Evolutionary conservation across 1,284 basidiomycete genomes (phyloP).

Genomic region (Cerrena zonata): DNA sequence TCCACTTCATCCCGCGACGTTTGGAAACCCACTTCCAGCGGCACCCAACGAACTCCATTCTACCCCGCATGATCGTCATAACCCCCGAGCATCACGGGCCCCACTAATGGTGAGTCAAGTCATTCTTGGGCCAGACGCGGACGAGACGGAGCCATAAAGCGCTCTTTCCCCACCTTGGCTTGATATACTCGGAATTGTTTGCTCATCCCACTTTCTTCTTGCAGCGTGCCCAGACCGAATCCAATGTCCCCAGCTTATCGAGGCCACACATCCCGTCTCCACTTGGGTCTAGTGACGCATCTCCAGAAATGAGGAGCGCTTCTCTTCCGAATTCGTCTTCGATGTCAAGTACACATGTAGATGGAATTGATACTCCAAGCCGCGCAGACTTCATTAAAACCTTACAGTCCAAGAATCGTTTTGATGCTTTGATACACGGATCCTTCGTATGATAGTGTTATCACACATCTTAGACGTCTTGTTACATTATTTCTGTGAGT

Average conservation of each 20-base stretch:
- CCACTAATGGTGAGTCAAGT: slow-evolving; percentile 2
- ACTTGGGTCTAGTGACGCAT: not conserved
- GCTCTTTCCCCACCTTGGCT: too few species aligned
- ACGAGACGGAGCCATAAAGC: too few species aligned
- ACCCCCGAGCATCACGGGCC: slow-evolving; percentile 2
- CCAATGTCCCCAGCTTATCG: not conserved
- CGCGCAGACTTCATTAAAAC: slow-evolving; percentile 26
- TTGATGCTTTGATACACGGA: slow-evolving; percentile 29
- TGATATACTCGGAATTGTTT: too few species aligned
- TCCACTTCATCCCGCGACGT: slow-evolving; percentile 15
- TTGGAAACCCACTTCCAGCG: not conserved
- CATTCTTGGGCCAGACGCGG: too few species aligned
- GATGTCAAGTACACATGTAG: slow-evolving; percentile 11
- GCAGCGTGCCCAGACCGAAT: slow-evolving; percentile 3
- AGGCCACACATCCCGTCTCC: not conserved
- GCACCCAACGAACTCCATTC: not conserved
- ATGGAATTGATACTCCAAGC: slow-evolving; percentile 11
- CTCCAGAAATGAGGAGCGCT: not conserved
- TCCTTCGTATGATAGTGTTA: slow-evolving; percentile 22
- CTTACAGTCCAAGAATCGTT: slow-evolving; percentile 27
- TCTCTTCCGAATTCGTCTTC: slow-evolving; percentile 11
- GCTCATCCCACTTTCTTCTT: too few species aligned
- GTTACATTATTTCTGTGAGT: too few species aligned
- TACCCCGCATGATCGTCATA: slow-evolving; percentile 1
- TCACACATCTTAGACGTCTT: too few species aligned